Evolutionary conservation across 2,329 filamentous ascomycete genomes (phyloP).

Genomic region (Fusarium ramigenum): DNA sequence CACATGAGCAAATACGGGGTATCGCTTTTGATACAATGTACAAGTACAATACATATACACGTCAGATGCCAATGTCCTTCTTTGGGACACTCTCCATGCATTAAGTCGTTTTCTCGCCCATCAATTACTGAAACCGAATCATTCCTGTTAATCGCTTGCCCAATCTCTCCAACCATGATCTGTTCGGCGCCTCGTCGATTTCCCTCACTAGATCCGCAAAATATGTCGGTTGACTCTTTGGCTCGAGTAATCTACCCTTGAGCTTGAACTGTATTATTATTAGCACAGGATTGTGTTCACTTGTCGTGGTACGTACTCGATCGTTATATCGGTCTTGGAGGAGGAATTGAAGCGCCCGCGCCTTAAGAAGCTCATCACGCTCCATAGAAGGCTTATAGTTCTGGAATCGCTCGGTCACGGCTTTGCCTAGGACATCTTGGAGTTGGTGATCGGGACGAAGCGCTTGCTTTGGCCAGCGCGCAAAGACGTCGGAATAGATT

Average conservation of each 20-base stretch:
- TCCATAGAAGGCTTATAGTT: constrained; percentile 51
- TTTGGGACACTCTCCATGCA: constrained; percentile 30
- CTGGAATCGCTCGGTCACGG: constrained; percentile 49
- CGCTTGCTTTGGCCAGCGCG: constrained; percentile 70
- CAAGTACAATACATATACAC: constrained; percentile 40
- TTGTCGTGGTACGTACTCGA: constrained; percentile 54
- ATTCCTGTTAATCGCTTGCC: constrained; percentile 66
- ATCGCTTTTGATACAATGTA: constrained; percentile 43
- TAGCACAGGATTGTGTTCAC: background rate
- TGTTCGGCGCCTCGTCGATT: constrained; percentile 68
- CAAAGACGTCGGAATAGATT: constrained; percentile 52
- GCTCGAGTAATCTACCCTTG: constrained; percentile 62
- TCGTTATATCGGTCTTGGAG: constrained; percentile 67
- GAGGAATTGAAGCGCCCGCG: constrained; percentile 67
- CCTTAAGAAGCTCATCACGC: constrained; percentile 63
- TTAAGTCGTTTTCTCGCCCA: constrained; percentile 2
- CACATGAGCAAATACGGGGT: constrained; percentile 9
- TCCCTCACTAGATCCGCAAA: constrained; percentile 69
- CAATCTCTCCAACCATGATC: constrained; percentile 62
- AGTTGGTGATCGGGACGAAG: constrained; percentile 72
- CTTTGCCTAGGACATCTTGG: constrained; percentile 61
- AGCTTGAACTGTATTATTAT: constrained; percentile 48
- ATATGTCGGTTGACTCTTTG: constrained; percentile 71
- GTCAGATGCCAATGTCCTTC: constrained; percentile 25
- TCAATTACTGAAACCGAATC: constrained; percentile 63